These are phyloP conservation scores for Sporobolomyces pararoseus DNA, from an alignment of 768 basidiomycete genomes.

Conservation along the genomic window DNA sequence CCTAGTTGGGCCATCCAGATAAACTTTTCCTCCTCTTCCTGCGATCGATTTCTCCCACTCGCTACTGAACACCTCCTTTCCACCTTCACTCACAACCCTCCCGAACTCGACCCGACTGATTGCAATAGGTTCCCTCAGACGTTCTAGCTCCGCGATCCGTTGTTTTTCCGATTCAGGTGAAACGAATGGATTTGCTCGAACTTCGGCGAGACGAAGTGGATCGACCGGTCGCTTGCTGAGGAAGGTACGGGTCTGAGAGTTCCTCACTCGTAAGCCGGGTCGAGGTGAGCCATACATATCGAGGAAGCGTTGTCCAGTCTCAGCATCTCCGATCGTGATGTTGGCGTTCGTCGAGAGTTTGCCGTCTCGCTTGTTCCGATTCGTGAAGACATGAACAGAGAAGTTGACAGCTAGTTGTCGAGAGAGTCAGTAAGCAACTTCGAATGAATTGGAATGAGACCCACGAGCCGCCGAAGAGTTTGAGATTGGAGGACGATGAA, in stretches of 20 bases:
- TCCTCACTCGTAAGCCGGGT: neutral
- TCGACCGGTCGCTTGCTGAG: neutral
- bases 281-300: neutral
- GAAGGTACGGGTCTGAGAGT: neutral
- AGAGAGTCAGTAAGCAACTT: neutral
- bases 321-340: conserved; percentile 17
- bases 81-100: neutral
- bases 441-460: neutral
- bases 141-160: neutral
- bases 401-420: conserved; percentile 1
- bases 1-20: conserved; percentile 7
- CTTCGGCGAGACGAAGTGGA: conserved; percentile 5
- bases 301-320: conserved; percentile 7
- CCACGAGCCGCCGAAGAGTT: neutral
- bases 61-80: neutral
- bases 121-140: conserved; percentile 3
- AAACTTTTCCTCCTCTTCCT: neutral
- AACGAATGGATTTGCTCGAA: conserved; percentile 21
- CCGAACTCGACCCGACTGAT: conserved; percentile 15
- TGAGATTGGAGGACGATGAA: conserved; percentile 59
- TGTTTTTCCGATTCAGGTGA: neutral
- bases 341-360: neutral
- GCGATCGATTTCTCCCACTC: neutral
- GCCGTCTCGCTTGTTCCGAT: neutral
- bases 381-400: conserved; percentile 14